Evolutionary conservation across 2,329 filamentous ascomycete genomes (phyloP).

Genomic region (Nemania sp.): DNA sequence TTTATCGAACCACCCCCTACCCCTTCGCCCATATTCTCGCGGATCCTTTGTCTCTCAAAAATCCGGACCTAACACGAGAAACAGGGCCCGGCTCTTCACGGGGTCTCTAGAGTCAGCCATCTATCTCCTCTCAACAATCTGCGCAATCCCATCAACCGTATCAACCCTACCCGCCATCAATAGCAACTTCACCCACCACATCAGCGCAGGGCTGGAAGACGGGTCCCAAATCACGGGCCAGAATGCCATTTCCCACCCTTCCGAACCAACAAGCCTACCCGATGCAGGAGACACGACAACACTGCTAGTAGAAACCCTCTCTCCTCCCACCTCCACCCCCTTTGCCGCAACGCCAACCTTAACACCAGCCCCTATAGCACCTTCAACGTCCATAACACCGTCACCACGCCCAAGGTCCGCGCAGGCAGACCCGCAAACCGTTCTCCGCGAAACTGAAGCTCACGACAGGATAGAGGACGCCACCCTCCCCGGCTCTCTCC

Average conservation of each 20-base stretch:
- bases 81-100: constrained; percentile 82
- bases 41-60: too few relatives aligned
- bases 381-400: constrained; percentile 44
- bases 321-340: background rate
- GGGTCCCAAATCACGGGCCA: constrained; percentile 87
- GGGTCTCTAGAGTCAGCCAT: constrained; percentile 94
- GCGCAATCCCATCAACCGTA: constrained; percentile 80
- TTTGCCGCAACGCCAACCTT: background rate
- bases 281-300: constrained; percentile 42
- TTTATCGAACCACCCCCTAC: background rate
- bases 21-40: background rate
- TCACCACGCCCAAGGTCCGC: constrained; percentile 26
- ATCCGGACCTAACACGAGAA: constrained; percentile 8
- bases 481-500: constrained; percentile 83
- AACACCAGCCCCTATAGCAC: constrained; percentile 19
- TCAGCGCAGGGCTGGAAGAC: constrained; percentile 82
- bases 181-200: constrained; percentile 95
- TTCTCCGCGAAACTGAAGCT: constrained; percentile 57
- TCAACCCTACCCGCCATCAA: constrained; percentile 91
- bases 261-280: constrained; percentile 68
- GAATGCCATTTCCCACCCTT: constrained; percentile 91
- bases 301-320: constrained; percentile 33
- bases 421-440: constrained; percentile 19
- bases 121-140: constrained; percentile 88
- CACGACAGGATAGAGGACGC: constrained; percentile 81